These are phyloP conservation scores for Emericellopsis atlantica DNA, from an alignment of 2,329 filamentous ascomycete species.

Conservation along the genomic window DNA sequence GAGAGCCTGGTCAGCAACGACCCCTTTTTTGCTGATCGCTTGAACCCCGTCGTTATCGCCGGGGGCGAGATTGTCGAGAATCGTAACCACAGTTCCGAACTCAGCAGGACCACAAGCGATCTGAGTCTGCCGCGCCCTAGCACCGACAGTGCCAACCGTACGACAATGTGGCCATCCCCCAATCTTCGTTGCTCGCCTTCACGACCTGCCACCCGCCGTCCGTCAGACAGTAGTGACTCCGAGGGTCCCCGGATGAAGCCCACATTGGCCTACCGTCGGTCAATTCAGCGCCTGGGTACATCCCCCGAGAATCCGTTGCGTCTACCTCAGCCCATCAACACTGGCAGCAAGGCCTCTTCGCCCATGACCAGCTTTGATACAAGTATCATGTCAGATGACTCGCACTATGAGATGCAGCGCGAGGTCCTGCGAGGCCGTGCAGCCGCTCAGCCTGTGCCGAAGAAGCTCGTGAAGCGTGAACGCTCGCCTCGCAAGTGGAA, in stretches of 20 bases:
- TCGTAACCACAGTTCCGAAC: conserved; percentile 36
- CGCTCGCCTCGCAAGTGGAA: conserved; percentile 51
- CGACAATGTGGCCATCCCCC: conserved; percentile 41
- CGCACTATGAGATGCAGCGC: conserved; percentile 26
- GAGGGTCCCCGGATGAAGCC: conserved; percentile 33
- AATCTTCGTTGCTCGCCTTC: conserved; percentile 19
- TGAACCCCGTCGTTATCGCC: conserved; percentile 54
- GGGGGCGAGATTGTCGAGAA: conserved; percentile 52
- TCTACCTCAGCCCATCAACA: conserved; percentile 41
- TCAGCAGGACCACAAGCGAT: conserved; percentile 35
- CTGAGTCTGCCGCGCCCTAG: conserved; percentile 31
- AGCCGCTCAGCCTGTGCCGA: conserved; percentile 21
- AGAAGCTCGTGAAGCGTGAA: conserved; percentile 42
- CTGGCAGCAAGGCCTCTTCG: conserved; percentile 26
- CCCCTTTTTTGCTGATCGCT: conserved; percentile 46
- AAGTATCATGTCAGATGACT: conserved; percentile 44
- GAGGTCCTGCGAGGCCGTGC: conserved; percentile 18
- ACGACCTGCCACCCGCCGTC: conserved; percentile 19
- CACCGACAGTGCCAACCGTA: conserved; percentile 20
- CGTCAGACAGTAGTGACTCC: conserved; percentile 45
- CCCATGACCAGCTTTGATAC: conserved; percentile 45
- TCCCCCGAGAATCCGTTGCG: conserved; percentile 30
- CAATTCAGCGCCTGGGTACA: conserved; percentile 35
- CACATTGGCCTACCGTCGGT: conserved; percentile 41
- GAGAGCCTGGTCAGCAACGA: conserved; percentile 39